These are phyloP conservation scores for Trichoderma virens DNA, from an alignment of 495 filamentous ascomycete species.

Conservation along the genomic window DNA sequence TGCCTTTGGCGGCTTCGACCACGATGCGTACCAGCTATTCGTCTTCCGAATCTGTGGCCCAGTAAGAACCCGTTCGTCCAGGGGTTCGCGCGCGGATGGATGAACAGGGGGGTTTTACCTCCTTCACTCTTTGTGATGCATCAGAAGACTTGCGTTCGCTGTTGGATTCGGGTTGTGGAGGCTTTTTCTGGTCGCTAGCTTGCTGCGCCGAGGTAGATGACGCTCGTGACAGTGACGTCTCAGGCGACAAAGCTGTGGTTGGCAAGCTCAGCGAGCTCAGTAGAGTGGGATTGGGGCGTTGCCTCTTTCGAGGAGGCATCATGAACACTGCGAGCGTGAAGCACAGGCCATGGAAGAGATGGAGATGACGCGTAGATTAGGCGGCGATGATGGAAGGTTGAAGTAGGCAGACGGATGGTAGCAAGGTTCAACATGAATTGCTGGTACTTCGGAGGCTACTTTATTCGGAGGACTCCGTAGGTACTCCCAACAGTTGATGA, in stretches of 20 bases:
- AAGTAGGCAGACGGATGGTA: not conserved
- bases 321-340: not conserved
- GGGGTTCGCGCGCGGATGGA: not conserved
- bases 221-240: conserved; percentile 9
- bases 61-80: not conserved
- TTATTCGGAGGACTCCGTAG: not conserved
- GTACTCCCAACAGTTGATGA: not conserved
- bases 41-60: conserved; percentile 43
- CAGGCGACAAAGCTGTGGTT: conserved; percentile 1
- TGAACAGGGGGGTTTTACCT: conserved; percentile 10
- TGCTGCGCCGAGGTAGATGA: conserved; percentile 8
- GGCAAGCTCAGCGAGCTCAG: conserved; percentile 6
- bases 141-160: not conserved
- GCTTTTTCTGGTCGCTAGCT: not conserved
- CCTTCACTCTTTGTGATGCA: not conserved
- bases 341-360: not conserved
- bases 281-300: conserved; percentile 8
- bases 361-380: not conserved
- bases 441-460: not conserved
- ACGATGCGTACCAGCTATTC: conserved; percentile 57
- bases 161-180: not conserved
- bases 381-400: not conserved
- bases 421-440: not conserved
- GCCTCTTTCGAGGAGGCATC: conserved; percentile 12
- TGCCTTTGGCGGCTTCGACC: conserved; percentile 61